Percentiles rank a stretch among this genome's conserved stretches.
These are phyloP conservation scores for Sanghuangporus weigelae DNA, from an alignment of 1,284 basidiomycete species.

Conservation along the genomic window DNA sequence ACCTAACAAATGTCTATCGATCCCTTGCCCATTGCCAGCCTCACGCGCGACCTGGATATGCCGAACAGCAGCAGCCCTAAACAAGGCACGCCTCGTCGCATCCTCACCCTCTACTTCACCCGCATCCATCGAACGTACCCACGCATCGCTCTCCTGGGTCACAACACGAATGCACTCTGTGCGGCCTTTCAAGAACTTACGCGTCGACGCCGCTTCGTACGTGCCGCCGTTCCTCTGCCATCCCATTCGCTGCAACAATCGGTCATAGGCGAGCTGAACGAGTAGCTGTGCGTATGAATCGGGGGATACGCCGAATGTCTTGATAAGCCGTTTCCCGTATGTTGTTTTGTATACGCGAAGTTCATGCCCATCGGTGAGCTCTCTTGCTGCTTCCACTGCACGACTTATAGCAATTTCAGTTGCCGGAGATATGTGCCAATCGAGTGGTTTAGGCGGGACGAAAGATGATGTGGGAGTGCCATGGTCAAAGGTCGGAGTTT, in stretches of 20 bases:
- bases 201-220: slow-evolving; percentile 86
- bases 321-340: slow-evolving; percentile 88
- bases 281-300: slow-evolving; percentile 94
- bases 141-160: slow-evolving; percentile 64
- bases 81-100: slow-evolving; percentile 49
- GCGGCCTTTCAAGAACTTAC: slow-evolving; percentile 80
- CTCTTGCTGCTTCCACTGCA: slow-evolving; percentile 53
- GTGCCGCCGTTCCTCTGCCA: slow-evolving; percentile 47
- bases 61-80: slow-evolving; percentile 61
- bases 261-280: slow-evolving; percentile 80
- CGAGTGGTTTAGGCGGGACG: slow-evolving; percentile 39
- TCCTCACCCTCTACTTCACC: slow-evolving; percentile 27
- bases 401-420: slow-evolving; percentile 45
- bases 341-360: slow-evolving; percentile 62
- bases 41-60: slow-evolving; percentile 68
- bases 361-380: slow-evolving; percentile 63
- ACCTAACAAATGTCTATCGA: slow-evolving; percentile 85
- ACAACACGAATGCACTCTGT: slow-evolving; percentile 87
- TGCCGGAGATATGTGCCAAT: slow-evolving; percentile 57
- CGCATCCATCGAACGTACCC: slow-evolving; percentile 72
- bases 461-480: slow-evolving; percentile 27
- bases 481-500: slow-evolving; percentile 52
- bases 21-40: slow-evolving; percentile 69
- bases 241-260: slow-evolving; percentile 40
- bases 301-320: slow-evolving; percentile 78